A percentile compares a stretch with the other conserved stretches of the same genome.
phyloP scores from a whole-genome alignment of 257 asterid species.

The Capsicum baccatum region DNA sequence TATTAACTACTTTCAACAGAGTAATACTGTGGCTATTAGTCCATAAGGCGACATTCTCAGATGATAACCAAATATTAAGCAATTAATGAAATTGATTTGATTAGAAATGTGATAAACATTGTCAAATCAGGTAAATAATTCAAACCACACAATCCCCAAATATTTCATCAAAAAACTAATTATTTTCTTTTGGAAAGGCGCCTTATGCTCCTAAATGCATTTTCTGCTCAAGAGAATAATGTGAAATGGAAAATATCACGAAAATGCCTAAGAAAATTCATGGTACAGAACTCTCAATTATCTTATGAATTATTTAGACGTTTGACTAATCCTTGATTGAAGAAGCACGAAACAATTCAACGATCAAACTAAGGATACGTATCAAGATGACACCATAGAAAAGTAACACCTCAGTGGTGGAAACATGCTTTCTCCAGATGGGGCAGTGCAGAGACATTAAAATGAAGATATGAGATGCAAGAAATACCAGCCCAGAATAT shows the following conservation, averaged over 20 bases:
- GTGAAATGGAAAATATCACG: not conserved
- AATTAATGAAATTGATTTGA: not conserved
- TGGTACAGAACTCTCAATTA: not conserved
- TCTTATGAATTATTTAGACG: not conserved
- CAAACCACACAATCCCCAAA: not conserved
- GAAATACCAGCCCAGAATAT: not conserved
- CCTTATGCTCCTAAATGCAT: not conserved
- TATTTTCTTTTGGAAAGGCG: not conserved
- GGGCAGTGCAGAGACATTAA: slow-evolving; percentile 13
- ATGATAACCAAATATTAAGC: not conserved
- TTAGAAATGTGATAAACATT: slow-evolving; percentile 11
- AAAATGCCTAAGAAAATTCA: not conserved
- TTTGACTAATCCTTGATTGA: not conserved
- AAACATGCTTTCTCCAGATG: slow-evolving; percentile 6
- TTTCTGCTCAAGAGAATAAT: not conserved
- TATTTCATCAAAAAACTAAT: not conserved
- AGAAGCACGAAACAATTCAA: slow-evolving; percentile 18
- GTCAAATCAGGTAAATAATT: slow-evolving; percentile 10
- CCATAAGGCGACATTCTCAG: not conserved
- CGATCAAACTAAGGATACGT: not conserved
- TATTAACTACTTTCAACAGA: slow-evolving; percentile 24
- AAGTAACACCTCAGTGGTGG: not conserved
- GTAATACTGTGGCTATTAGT: slow-evolving; percentile 13
- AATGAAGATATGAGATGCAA: slow-evolving; percentile 1
- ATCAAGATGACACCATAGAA: slow-evolving; percentile 11